Percentiles rank a stretch among this genome's conserved stretches.
phyloP scores from a whole-genome alignment of 169 alveolate species.

The Sarcocystis neurona region DNA sequence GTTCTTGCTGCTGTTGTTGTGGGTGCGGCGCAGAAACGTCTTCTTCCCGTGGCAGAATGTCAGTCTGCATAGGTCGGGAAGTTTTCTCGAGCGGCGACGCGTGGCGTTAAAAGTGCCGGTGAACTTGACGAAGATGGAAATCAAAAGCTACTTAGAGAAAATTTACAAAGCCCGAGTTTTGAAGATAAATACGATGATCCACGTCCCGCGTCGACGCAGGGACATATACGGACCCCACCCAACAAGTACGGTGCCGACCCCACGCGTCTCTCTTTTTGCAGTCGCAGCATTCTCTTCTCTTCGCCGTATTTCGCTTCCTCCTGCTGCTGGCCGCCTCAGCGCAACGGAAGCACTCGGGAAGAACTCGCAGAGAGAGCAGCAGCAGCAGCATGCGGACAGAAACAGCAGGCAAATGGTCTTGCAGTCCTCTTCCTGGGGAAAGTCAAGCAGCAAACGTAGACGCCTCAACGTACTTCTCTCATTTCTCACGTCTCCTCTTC shows the following conservation, averaged over 20 bases:
- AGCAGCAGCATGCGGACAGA: no score
- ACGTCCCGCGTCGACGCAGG: slow-evolving; percentile 79
- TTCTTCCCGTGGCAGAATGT: slow-evolving; percentile 88
- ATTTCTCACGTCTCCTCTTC: no score
- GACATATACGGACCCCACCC: slow-evolving; percentile 62
- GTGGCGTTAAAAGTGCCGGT: slow-evolving; percentile 86
- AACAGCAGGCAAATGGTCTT: no score
- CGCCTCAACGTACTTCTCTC: no score
- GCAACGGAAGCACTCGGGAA: no score
- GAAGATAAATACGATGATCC: slow-evolving; percentile 81
- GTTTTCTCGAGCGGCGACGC: slow-evolving; percentile 81
- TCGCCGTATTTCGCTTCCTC: not conserved
- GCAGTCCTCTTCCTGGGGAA: no score
- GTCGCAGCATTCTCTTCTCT: not conserved
- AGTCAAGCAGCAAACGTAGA: no score
- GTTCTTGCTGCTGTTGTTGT: not conserved
- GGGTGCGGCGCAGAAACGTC: slow-evolving; percentile 77
- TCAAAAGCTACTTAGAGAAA: slow-evolving; percentile 82
- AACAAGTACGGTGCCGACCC: not conserved
- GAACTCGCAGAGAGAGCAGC: no score
- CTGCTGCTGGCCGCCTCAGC: no score
- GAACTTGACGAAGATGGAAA: slow-evolving; percentile 84
- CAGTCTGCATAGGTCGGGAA: slow-evolving; percentile 82
- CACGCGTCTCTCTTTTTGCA: no score
- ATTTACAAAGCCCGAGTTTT: slow-evolving; percentile 83